Percentiles rank a stretch among this genome's conserved stretches.
Evolutionary conservation across 495 filamentous ascomycete genomes (phyloP).

Genomic region (Hypoxylon subgilvum): DNA sequence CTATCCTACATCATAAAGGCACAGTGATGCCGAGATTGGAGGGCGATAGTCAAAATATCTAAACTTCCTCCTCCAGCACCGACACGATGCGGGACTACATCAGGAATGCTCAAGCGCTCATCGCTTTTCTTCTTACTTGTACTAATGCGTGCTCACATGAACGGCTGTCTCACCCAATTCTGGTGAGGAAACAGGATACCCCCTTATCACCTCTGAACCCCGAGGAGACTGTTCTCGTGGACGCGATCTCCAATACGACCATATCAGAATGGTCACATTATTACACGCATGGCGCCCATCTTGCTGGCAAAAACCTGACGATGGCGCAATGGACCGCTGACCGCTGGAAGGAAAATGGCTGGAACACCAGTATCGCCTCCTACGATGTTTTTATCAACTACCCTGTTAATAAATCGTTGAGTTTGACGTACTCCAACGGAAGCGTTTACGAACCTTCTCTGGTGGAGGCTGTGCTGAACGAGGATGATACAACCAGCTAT

Average conservation of each 20-base stretch:
- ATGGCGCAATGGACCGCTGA: conserved; percentile 79
- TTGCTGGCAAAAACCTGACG: conserved; percentile 46
- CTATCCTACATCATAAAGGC: not conserved
- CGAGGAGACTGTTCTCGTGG: conserved; percentile 36
- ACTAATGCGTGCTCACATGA: conserved; percentile 29
- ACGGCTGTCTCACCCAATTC: conserved; percentile 7
- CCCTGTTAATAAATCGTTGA: conserved; percentile 73
- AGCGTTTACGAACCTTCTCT: conserved; percentile 73
- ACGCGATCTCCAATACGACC: conserved; percentile 38
- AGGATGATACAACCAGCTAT: conserved; percentile 74
- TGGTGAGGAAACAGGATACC: conserved; percentile 28
- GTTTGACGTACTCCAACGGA: conserved; percentile 57
- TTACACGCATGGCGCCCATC: conserved; percentile 46
- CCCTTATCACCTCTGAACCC: conserved; percentile 32
- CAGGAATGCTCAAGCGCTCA: not conserved
- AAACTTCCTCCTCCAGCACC: not conserved
- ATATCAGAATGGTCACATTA: conserved; percentile 45
- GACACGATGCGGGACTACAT: conserved; percentile 6
- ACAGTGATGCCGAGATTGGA: not conserved
- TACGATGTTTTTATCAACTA: conserved; percentile 89
- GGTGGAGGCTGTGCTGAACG: conserved; percentile 76
- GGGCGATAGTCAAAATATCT: not conserved
- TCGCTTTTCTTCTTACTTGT: conserved; percentile 7
- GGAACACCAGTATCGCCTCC: conserved; percentile 68
- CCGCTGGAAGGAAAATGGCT: conserved; percentile 75